Percentiles rank a stretch among this genome's conserved stretches.
Evolutionary conservation across 805 yeast species (phyloP).

Genomic region (Hyphopichia homilentoma): DNA sequence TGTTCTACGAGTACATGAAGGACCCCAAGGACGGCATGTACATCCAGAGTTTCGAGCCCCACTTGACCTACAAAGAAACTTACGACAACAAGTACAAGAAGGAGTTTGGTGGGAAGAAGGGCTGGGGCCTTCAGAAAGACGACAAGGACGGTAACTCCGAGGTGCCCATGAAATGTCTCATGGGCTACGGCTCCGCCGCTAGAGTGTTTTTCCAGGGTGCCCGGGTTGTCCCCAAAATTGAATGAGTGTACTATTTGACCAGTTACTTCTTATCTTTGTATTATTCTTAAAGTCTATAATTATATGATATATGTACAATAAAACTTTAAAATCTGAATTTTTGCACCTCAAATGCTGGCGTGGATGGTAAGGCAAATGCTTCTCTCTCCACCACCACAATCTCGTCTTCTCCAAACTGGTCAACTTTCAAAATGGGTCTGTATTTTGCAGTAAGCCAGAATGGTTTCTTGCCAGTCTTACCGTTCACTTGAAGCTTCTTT

Average conservation of each 20-base stretch:
- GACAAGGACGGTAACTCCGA: conserved; percentile 45
- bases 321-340: conserved; percentile 48
- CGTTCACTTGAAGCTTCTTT: conserved; percentile 13
- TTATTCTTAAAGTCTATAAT: background rate
- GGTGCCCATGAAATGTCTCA: conserved; percentile 48
- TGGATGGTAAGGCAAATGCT: conserved; percentile 47
- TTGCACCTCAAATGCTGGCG: conserved; percentile 64
- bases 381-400: conserved; percentile 79
- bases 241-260: conserved; percentile 2
- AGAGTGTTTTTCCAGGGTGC: conserved; percentile 68
- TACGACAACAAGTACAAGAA: conserved; percentile 45
- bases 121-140: conserved; percentile 45
- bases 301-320: too few species aligned
- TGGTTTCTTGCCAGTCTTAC: conserved; percentile 29
- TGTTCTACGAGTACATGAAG: conserved; percentile 53
- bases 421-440: conserved; percentile 65
- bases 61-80: conserved; percentile 46
- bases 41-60: conserved; percentile 57
- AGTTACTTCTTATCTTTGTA: too few species aligned
- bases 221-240: conserved; percentile 39
- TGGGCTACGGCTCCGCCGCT: conserved; percentile 66
- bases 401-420: conserved; percentile 49
- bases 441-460: conserved; percentile 79
- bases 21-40: conserved; percentile 60
- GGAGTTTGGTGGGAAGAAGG: conserved; percentile 54